Base-by-base conservation (phyloP, 2,329 filamentous ascomycete species). In the Phoma herbarum region DNA sequence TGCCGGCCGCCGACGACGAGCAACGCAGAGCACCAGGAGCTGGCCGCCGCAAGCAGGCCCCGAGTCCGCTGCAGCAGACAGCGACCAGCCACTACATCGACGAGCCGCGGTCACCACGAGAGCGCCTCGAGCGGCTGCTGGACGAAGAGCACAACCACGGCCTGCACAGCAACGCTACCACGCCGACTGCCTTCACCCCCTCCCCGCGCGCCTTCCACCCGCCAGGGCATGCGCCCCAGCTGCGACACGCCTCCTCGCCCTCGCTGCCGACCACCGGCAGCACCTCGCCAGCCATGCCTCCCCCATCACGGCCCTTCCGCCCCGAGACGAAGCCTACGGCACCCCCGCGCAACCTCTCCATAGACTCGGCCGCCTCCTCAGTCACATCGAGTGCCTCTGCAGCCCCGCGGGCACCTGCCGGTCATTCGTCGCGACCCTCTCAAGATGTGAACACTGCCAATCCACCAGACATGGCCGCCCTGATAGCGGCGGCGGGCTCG, bases 351-450 rank as follows among this genome's bases (percentile, higher is more conserved):
- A 96, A 90, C 55, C 90, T 91, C 3, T 97, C 94, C 11, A 94
- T 97, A 70, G 94, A 98, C 76, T 97, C 93, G 11, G 90, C 91
- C n/a, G 90, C 96, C 45, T 97, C 94, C 12, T 81, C 81, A 6
- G 69, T 81, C 57, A 82, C 81, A 16, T 80, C 79, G 42, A 75
- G 67, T 50, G 60, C 68, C 47, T 72, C 72, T 10, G 51, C 47
- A 2, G 51, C 46, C 14, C 52, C 57, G 16, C 92, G 91, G 41
- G 77, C 80, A 7, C 83, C 81, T 10, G 85, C 86, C 52, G 81
- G 82, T 2, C 82, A 86, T 55, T 82, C 83, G 7, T 83, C 85
- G 64, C 88, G 86, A 66, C 83, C 69, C 25, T 83, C 86, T 0
- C 82, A 85, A 45, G 88, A 84, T 25, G 62, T 65, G 37, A 64